These are phyloP conservation scores for Rhizopogon vesiculosus DNA, from an alignment of 768 basidiomycete species.

Conservation along the genomic window DNA sequence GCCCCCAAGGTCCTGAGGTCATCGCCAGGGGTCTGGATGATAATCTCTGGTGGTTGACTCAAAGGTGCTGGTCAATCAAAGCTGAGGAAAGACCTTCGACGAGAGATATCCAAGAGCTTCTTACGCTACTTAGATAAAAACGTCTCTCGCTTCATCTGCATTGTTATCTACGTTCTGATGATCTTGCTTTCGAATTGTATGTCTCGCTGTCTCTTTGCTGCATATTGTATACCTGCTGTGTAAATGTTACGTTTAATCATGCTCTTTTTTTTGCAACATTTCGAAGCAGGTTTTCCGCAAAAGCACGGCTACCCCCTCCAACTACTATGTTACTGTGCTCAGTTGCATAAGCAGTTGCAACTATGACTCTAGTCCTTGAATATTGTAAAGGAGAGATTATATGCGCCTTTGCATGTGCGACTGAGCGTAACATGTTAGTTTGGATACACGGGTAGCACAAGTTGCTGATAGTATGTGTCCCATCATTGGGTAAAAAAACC, in stretches of 20 bases:
- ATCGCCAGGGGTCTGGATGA: slow-evolving; percentile 41
- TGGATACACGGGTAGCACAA: no score
- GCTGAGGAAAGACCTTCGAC: slow-evolving; percentile 35
- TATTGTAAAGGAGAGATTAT: no score
- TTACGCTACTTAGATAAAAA: slow-evolving; percentile 9
- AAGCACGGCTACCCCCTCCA: no score
- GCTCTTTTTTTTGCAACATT: no score
- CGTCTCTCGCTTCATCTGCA: neutral
- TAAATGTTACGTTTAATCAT: neutral
- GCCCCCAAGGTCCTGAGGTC: slow-evolving; percentile 32
- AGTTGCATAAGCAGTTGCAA: no score
- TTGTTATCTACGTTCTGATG: neutral
- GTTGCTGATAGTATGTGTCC: no score
- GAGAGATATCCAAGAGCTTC: slow-evolving; percentile 20
- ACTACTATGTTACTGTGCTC: no score
- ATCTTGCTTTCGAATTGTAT: neutral
- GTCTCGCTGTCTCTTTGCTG: neutral
- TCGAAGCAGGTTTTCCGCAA: no score
- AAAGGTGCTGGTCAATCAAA: slow-evolving; percentile 39
- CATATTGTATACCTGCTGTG: neutral
- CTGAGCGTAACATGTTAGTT: no score
- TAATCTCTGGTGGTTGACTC: slow-evolving; percentile 39
- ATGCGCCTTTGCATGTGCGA: no score
- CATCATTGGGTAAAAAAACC: no score
- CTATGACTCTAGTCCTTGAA: no score